These are phyloP conservation scores for Candida loeiensis DNA, from an alignment of 805 yeast species.

Conservation along the genomic window DNA sequence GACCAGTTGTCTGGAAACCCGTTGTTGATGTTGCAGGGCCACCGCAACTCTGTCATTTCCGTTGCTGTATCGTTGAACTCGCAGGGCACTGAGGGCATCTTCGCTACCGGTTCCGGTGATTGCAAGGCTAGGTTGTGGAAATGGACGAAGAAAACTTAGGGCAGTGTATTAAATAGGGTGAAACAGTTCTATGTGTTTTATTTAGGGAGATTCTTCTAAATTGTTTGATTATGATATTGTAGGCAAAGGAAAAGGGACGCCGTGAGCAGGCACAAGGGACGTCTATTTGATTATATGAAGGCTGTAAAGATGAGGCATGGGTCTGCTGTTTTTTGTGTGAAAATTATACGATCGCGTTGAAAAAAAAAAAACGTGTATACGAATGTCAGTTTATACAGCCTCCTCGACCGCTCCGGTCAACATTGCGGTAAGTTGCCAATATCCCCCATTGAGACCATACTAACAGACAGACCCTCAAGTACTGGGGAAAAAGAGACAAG, in stretches of 20 bases:
- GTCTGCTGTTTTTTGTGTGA: not conserved
- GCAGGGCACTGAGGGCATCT: constrained; percentile 70
- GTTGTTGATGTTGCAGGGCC: constrained; percentile 93
- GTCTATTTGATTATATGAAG: not conserved
- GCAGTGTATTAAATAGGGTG: not conserved
- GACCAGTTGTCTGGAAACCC: constrained; percentile 90
- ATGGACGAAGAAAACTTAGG: constrained; percentile 50
- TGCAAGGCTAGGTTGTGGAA: constrained; percentile 97
- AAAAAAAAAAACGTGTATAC: not conserved
- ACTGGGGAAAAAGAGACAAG: constrained; percentile 98
- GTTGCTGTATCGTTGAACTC: constrained; percentile 88
- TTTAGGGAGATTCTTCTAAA: constrained; percentile 1
- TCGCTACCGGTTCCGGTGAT: constrained; percentile 97
- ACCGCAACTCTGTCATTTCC: constrained; percentile 89
- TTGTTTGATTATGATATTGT: constrained; percentile 1
- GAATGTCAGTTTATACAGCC: constrained; percentile 60
- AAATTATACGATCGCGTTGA: not conserved
- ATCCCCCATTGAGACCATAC: too few relatives aligned
- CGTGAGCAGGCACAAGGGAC: not conserved
- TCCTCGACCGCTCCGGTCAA: constrained; percentile 96
- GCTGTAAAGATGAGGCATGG: not conserved
- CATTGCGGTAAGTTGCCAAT: constrained; percentile 70
- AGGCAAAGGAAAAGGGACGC: not conserved
- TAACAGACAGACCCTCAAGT: constrained; percentile 68
- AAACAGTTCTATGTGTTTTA: not conserved